Evolutionary conservation across 2,329 filamentous ascomycete genomes (phyloP).

Genomic region (Hymenoscyphus fraxineus): DNA sequence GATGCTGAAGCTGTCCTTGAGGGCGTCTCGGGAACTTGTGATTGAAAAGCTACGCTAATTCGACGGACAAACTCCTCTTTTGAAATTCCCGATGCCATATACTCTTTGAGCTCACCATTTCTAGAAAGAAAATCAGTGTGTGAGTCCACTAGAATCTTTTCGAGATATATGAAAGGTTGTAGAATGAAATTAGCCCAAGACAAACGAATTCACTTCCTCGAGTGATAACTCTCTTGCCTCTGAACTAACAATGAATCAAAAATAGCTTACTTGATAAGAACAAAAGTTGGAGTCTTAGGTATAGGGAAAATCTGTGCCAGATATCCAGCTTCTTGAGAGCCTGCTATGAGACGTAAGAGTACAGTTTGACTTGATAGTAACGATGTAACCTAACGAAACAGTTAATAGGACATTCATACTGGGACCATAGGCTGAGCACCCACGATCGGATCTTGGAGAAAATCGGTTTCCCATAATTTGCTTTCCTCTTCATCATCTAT

Average conservation of each 20-base stretch:
- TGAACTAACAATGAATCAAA: neutral
- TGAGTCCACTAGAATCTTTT: neutral
- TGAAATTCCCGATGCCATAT: slow-evolving; percentile 60
- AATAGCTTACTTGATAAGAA: slow-evolving; percentile 65
- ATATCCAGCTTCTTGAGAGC: slow-evolving; percentile 76
- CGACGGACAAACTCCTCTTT: slow-evolving; percentile 64
- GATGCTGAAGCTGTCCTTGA: slow-evolving; percentile 8
- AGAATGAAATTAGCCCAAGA: neutral
- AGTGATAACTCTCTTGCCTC: neutral
- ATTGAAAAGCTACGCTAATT: slow-evolving; percentile 41
- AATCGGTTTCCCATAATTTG: slow-evolving; percentile 68
- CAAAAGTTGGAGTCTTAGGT: slow-evolving; percentile 70
- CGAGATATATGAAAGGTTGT: neutral
- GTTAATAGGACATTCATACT: neutral
- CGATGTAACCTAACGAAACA: slow-evolving; percentile 46
- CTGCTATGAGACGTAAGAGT: slow-evolving; percentile 64
- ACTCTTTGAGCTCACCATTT: slow-evolving; percentile 74
- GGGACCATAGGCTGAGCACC: slow-evolving; percentile 17
- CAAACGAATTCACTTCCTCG: neutral
- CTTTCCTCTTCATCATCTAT: slow-evolving; percentile 69
- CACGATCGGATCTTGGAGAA: slow-evolving; percentile 55
- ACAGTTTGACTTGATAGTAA: slow-evolving; percentile 62
- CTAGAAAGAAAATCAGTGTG: slow-evolving; percentile 36
- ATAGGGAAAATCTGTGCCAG: slow-evolving; percentile 79
- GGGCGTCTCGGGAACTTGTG: slow-evolving; percentile 12